Percentiles rank a stretch among this genome's conserved stretches.
Evolutionary conservation across 495 filamentous ascomycete genomes (phyloP).

Genomic region (Jackrogersella minutella): DNA sequence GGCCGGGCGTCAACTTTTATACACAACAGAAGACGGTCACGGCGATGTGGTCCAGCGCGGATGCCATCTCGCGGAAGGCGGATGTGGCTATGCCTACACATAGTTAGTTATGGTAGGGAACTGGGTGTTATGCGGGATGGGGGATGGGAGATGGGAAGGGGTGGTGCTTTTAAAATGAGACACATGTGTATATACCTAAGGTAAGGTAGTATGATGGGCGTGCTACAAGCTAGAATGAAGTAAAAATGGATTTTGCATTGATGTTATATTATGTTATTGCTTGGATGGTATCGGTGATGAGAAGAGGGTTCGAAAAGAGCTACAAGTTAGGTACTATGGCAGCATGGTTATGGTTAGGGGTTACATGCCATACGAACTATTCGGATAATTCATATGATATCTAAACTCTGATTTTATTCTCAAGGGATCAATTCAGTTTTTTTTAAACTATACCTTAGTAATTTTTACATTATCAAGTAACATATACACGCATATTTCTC

Average conservation of each 20-base stretch:
- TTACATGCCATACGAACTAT: background rate
- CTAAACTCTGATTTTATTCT: too few species aligned
- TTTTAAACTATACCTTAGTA: too few species aligned
- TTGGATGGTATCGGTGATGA: background rate
- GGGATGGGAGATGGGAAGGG: too few species aligned
- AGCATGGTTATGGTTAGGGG: background rate
- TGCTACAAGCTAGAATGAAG: background rate
- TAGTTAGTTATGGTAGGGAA: slow-evolving; percentile 39
- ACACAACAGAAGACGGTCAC: slow-evolving; percentile 98
- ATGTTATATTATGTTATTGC: background rate
- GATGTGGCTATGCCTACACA: slow-evolving; percentile 96
- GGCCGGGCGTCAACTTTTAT: slow-evolving; percentile 90
- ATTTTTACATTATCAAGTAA: too few species aligned
- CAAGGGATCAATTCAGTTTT: too few species aligned
- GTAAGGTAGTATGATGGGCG: background rate
- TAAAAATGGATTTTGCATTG: background rate
- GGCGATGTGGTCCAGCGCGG: slow-evolving; percentile 85
- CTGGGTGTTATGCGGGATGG: too few species aligned
- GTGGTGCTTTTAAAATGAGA: too few species aligned
- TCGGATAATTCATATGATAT: too few species aligned
- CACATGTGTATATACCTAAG: background rate
- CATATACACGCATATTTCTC: too few species aligned
- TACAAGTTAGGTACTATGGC: background rate
- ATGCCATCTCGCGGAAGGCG: slow-evolving; percentile 82
- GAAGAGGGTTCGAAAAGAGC: background rate